phyloP scores from a whole-genome alignment of 2,329 filamentous ascomycete genomes.

The Colletotrichum spaethianum region DNA sequence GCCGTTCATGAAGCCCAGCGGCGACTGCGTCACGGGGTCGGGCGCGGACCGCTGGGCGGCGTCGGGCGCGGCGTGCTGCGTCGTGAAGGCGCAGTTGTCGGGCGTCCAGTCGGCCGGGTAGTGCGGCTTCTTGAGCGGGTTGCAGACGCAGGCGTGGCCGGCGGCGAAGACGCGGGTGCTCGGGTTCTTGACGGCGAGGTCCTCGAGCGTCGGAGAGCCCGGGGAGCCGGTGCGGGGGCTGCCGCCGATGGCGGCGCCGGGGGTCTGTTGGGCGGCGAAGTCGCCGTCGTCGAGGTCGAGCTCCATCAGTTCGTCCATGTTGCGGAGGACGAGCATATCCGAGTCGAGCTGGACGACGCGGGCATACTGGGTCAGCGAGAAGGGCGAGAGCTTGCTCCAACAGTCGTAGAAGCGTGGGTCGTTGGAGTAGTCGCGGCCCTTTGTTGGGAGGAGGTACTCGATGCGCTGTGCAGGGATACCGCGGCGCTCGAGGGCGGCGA shows the following conservation, averaged over 20 bases:
- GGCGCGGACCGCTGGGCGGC: constrained; percentile 61
- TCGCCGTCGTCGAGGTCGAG: constrained; percentile 73
- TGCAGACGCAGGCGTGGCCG: constrained; percentile 88
- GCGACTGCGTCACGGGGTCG: constrained; percentile 58
- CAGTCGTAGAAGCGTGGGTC: constrained; percentile 91
- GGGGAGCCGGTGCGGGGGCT: neutral
- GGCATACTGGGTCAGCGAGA: constrained; percentile 81
- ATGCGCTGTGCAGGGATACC: constrained; percentile 79
- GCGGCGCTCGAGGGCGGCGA: constrained; percentile 77
- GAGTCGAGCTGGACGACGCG: constrained; percentile 88
- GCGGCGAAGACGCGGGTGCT: constrained; percentile 80
- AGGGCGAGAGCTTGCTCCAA: constrained; percentile 89
- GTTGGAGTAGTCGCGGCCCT: constrained; percentile 77
- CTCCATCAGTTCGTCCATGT: constrained; percentile 97
- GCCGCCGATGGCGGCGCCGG: constrained; percentile 31
- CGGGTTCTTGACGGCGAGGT: constrained; percentile 32
- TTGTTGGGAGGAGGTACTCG: constrained; percentile 78
- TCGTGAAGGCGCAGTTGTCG: constrained; percentile 71
- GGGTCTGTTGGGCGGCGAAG: constrained; percentile 36
- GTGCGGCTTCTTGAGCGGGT: constrained; percentile 82
- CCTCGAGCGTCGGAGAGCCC: constrained; percentile 22
- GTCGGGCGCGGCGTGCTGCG: constrained; percentile 63
- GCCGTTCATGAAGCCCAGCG: constrained; percentile 68
- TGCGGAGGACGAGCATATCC: constrained; percentile 86
- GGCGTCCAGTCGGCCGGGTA: constrained; percentile 81